phyloP scores from a whole-genome alignment of 225 moss, liverwort and hornwort species.

The Takakia lepidozioides region DNA sequence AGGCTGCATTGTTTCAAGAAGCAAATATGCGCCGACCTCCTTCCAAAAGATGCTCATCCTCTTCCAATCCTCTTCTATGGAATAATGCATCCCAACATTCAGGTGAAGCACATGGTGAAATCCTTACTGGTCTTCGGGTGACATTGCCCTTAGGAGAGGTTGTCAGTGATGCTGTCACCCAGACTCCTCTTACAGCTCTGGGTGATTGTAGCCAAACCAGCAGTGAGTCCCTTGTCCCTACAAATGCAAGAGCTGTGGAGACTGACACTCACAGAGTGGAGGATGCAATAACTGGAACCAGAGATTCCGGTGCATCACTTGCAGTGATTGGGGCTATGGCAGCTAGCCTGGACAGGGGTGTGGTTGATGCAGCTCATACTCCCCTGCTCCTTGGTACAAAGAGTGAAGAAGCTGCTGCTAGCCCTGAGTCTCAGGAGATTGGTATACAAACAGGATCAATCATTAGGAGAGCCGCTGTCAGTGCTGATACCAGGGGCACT shows the following conservation, averaged over 20 bases:
- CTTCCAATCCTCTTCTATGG: conserved; percentile 20
- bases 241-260: conserved; percentile 9
- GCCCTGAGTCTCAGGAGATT: too few species aligned
- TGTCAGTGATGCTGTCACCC: conserved; percentile 5
- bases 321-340: conserved; percentile 1
- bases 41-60: conserved; percentile 51
- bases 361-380: too few species aligned
- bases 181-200: conserved; percentile 6
- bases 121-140: conserved; percentile 7
- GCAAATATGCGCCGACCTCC: too few species aligned
- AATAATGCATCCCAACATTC: conserved; percentile 13
- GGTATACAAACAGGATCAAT: conserved; percentile 1
- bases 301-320: conserved; percentile 2
- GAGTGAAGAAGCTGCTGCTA: too few species aligned
- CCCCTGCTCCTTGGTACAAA: too few species aligned
- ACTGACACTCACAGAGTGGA: conserved; percentile 6
- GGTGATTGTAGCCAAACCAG: conserved; percentile 4
- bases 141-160: conserved; percentile 2
- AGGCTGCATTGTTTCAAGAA: conserved; percentile 31
- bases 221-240: neutral
- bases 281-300: neutral
- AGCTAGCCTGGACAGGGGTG: too few species aligned
- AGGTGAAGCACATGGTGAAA: conserved; percentile 7
- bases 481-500: conserved; percentile 9
- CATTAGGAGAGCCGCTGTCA: conserved; percentile 8